A percentile compares a stretch with the other conserved stretches of the same genome.
Evolutionary conservation across 306 rosid genomes (phyloP).

Genomic region (Astragalus glycyphyllos): DNA sequence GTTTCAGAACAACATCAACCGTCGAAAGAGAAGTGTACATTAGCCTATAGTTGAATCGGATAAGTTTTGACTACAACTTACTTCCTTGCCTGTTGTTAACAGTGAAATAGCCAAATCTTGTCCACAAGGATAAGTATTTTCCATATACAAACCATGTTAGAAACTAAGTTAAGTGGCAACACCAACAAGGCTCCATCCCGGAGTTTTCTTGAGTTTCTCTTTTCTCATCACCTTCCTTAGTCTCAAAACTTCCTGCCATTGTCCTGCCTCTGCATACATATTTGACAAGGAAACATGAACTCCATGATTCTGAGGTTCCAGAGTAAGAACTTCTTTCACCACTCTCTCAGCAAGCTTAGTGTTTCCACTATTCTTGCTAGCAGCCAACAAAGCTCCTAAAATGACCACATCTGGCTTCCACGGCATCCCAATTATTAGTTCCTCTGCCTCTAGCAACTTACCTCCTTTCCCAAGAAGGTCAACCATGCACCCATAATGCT

Average conservation of each 20-base stretch:
- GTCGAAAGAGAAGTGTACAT: background rate
- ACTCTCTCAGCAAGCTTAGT: conserved; percentile 53
- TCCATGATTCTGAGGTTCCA: conserved; percentile 57
- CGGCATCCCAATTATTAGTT: conserved; percentile 48
- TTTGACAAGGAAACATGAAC: conserved; percentile 57
- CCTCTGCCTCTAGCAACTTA: conserved; percentile 53
- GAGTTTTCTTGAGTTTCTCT: conserved; percentile 54
- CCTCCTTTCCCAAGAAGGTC: conserved; percentile 58
- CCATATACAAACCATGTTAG: background rate
- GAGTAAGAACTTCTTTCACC: conserved; percentile 50
- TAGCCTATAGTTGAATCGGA: background rate
- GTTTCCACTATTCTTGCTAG: conserved; percentile 53
- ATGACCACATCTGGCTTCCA: conserved; percentile 57
- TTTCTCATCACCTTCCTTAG: conserved; percentile 56
- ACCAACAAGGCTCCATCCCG: conserved; percentile 56
- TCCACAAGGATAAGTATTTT: background rate
- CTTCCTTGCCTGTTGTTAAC: conserved; percentile 10
- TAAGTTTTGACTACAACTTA: background rate
- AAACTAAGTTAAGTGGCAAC: conserved; percentile 27
- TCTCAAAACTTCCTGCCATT: conserved; percentile 56
- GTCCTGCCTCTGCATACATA: conserved; percentile 62
- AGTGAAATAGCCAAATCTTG: conserved; percentile 1
- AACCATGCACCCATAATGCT: conserved; percentile 61
- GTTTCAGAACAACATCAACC: background rate
- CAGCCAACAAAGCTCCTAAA: conserved; percentile 57